Evolutionary conservation across 2,329 filamentous ascomycete species (phyloP).

Genomic region (Phoma sp.): DNA sequence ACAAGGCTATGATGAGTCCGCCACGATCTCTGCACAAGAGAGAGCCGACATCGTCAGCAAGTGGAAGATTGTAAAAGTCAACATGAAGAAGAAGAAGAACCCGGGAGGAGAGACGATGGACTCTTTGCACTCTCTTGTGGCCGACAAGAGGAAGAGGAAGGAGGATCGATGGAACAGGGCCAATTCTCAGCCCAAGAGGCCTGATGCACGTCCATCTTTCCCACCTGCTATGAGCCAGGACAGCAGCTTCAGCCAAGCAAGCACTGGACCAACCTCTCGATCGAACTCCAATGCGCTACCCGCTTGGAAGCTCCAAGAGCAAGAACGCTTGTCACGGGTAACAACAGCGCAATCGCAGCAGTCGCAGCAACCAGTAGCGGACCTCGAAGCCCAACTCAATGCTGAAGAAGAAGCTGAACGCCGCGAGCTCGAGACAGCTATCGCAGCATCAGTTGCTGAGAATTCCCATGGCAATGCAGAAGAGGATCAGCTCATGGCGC

Average conservation of each 20-base stretch:
- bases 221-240: conserved; percentile 22
- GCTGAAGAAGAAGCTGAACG: conserved; percentile 53
- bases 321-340: conserved; percentile 33
- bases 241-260: conserved; percentile 20
- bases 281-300: conserved; percentile 24
- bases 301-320: conserved; percentile 28
- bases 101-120: conserved; percentile 58
- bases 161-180: conserved; percentile 44
- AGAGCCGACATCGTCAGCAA: conserved; percentile 67
- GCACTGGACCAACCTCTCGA: conserved; percentile 20
- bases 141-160: conserved; percentile 41
- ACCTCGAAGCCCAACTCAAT: conserved; percentile 30
- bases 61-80: conserved; percentile 67
- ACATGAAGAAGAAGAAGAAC: conserved; percentile 65
- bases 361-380: conserved; percentile 17
- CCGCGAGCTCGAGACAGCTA: conserved; percentile 73
- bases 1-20: conserved; percentile 74
- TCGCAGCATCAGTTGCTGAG: conserved; percentile 66
- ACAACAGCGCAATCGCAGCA: conserved; percentile 17
- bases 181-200: conserved; percentile 25
- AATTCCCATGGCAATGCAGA: conserved; percentile 72
- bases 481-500: conserved; percentile 75
- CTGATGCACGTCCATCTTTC: conserved; percentile 24
- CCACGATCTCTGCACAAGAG: conserved; percentile 62
- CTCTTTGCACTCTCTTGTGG: conserved; percentile 53